Evolutionary conservation across 2,329 filamentous ascomycete genomes (phyloP), one percentile per base, ranked within the genome.

Genomic region (Diplocarpon rosae): DNA sequence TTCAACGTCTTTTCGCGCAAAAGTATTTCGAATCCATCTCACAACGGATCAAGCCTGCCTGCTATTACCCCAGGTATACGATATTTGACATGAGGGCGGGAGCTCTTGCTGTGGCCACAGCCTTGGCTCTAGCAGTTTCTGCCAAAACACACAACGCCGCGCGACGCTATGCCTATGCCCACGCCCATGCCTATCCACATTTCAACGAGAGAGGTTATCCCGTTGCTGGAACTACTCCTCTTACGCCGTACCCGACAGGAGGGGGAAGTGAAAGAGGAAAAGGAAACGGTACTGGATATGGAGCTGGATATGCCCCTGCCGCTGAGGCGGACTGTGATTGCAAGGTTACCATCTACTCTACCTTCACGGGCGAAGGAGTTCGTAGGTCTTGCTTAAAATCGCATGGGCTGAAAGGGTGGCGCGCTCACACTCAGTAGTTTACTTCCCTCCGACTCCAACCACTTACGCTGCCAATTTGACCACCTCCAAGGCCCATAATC

Each of bases 51-150:
- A n/a, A n/a, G n/a, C n/a, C n/a, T n/a, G n/a, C n/a, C n/a, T n/a
- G n/a, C n/a, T n/a, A n/a, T n/a, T n/a, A n/a, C n/a, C 41, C 56
- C 52, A 42, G 46, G 36, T 34, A 39, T 37, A n/a, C n/a, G n/a
- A 28, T 24, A 38, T 45, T 62, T 69, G 83, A 62, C 34, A 92
- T 92, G 85, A 92, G 85, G 82, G 78, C 73, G 61, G 71, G 73
- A 61, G 63, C 83, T 60, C 65, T 85, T 56, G 74, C 77, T 58
- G 75, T 80, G 64, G 54, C 80, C 64, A 80, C 70, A 65, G 77
- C 69, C 61, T 65, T 74, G 62, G 73, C 69, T 56, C 71, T 67
- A 58, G 69, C 70, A 63, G 79, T 68, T 64, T 71, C 61, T 57
- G 77, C 75, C 36, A 32, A 32, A 20, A 66, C 69, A 56, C 66